These are phyloP conservation scores for Elsinoe perseae DNA, from an alignment of 2,329 filamentous ascomycete species.

Conservation along the genomic window DNA sequence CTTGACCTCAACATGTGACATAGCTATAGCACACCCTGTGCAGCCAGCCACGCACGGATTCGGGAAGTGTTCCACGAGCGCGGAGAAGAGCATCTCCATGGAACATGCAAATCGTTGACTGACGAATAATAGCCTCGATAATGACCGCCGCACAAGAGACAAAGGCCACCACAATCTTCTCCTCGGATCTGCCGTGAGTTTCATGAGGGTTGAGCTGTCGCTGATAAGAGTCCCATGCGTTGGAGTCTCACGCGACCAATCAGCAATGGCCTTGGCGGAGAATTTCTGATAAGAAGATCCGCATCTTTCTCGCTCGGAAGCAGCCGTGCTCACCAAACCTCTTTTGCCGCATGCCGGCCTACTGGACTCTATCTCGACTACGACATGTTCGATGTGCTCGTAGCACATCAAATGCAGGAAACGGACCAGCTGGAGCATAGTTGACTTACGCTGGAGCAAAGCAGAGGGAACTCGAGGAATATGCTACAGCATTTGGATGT, in stretches of 20 bases:
- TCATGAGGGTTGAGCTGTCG: not conserved
- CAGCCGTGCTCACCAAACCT: not conserved
- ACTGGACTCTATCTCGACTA: not conserved
- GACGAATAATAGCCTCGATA: constrained; percentile 4
- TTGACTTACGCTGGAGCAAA: too few species aligned
- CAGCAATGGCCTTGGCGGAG: not conserved
- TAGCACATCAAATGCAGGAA: too few species aligned
- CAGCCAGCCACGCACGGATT: constrained; percentile 7
- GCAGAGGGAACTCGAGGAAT: too few species aligned
- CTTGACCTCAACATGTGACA: constrained; percentile 14
- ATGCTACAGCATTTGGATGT: not conserved
- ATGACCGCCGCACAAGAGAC: not conserved
- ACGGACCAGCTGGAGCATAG: too few species aligned
- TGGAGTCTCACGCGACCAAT: not conserved
- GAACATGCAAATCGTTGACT: not conserved
- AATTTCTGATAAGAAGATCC: constrained; percentile 10
- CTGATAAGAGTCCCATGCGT: not conserved
- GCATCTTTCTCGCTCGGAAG: constrained; percentile 5
- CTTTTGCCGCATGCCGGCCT: not conserved
- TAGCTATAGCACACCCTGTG: constrained; percentile 5
- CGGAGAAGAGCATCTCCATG: constrained; percentile 14
- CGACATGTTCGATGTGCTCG: not conserved
- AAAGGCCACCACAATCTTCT: not conserved
- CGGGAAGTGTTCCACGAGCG: not conserved
- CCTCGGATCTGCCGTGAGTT: constrained; percentile 12